phyloP scores from a whole-genome alignment of 1,284 basidiomycete species.

The Porphyrellus sp. region DNA sequence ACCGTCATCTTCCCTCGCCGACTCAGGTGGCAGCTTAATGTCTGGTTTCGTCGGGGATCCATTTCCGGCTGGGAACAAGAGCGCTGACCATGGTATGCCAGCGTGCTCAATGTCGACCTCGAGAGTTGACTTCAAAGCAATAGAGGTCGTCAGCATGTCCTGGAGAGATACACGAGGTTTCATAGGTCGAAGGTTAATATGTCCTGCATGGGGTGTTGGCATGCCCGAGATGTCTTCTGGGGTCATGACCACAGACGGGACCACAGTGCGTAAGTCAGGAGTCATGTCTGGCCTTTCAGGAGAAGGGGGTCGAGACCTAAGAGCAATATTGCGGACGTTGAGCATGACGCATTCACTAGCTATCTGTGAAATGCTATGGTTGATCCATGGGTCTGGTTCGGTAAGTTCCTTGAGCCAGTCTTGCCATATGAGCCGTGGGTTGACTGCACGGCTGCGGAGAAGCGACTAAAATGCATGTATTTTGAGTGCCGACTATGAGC shows the following conservation, averaged over 20 bases:
- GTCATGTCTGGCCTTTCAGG: conserved; percentile 11
- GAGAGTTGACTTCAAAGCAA: conserved; percentile 64
- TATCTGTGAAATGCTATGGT: conserved; percentile 65
- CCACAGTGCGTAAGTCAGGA: conserved; percentile 6
- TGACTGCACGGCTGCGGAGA: conserved; percentile 69
- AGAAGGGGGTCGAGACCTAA: conserved; percentile 38
- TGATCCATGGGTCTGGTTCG: conserved; percentile 62
- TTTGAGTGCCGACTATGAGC: conserved; percentile 6
- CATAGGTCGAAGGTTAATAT: conserved; percentile 25
- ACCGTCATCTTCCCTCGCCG: conserved; percentile 10
- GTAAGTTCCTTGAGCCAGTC: conserved; percentile 63
- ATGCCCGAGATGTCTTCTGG: conserved; percentile 19
- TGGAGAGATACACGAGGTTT: conserved; percentile 57
- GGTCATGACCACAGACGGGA: conserved; percentile 10
- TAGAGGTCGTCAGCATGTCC: conserved; percentile 66
- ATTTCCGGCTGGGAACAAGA: conserved; percentile 36
- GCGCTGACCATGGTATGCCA: conserved; percentile 44
- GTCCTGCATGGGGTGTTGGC: conserved; percentile 30
- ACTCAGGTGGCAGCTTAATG: conserved; percentile 14
- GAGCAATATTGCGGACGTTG: conserved; percentile 55
- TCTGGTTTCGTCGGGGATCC: conserved; percentile 20
- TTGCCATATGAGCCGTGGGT: conserved; percentile 68
- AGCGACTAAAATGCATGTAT: conserved; percentile 49
- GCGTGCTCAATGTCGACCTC: conserved; percentile 56
- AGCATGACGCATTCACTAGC: conserved; percentile 71